Evolutionary conservation across 306 rosid species (phyloP).

Genomic region (Oxytropis ochrocephala): DNA sequence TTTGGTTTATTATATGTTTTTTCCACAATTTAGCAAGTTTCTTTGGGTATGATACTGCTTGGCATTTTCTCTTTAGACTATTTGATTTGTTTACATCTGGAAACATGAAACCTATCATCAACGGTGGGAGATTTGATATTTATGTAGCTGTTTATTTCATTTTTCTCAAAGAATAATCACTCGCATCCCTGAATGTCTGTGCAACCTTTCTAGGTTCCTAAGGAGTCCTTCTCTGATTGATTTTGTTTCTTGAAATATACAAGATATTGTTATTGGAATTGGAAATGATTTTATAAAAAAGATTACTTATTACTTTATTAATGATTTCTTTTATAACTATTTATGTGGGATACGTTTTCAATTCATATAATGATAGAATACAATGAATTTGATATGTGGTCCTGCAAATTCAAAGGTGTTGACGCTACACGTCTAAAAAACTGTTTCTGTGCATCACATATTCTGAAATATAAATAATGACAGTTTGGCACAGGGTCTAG

Average conservation of each 20-base stretch:
- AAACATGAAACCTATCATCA: background rate
- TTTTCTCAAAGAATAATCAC: background rate
- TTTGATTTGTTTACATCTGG: background rate
- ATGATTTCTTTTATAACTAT: background rate
- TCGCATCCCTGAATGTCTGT: background rate
- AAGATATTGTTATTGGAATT: background rate
- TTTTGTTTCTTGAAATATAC: constrained; percentile 7
- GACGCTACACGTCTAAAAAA: background rate
- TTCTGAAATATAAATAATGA: constrained; percentile 4
- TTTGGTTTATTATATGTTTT: background rate
- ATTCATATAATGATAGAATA: background rate
- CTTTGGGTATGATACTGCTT: background rate
- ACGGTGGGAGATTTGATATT: background rate
- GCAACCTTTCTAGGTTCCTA: background rate
- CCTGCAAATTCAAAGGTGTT: background rate
- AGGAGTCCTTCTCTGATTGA: background rate
- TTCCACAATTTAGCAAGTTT: background rate
- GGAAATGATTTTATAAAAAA: background rate
- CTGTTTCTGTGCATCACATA: background rate
- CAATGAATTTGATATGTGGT: background rate
- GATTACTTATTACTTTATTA: background rate
- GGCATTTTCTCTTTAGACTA: background rate
- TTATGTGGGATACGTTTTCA: background rate
- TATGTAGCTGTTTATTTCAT: background rate
- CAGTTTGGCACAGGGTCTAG: background rate